A percentile compares a stretch with the other conserved stretches of the same genome.
phyloP scores from a whole-genome alignment of 805 yeast species.

The Limtongia smithiae region DNA sequence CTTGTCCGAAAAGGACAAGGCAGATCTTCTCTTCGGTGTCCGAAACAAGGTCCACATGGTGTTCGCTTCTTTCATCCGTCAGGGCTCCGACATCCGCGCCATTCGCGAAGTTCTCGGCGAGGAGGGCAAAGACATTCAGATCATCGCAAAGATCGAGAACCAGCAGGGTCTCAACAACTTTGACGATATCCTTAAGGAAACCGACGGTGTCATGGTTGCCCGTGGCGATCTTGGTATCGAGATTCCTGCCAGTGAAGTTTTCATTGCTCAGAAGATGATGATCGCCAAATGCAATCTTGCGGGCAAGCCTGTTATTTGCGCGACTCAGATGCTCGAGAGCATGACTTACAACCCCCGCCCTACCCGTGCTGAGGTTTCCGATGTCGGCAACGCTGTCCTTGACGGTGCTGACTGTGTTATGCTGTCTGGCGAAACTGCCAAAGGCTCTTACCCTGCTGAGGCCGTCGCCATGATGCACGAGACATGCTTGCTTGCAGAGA shows the following conservation, averaged over 20 bases:
- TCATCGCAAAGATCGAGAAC: slow-evolving; percentile 96
- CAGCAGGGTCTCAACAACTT: slow-evolving; percentile 99
- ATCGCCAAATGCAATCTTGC: slow-evolving; percentile 99
- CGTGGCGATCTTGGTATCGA: slow-evolving; percentile 99
- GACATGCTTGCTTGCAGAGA: slow-evolving; percentile 93
- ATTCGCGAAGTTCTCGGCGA: slow-evolving; percentile 95
- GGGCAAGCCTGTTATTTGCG: slow-evolving; percentile 99
- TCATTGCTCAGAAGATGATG: slow-evolving; percentile 97
- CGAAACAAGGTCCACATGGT: slow-evolving; percentile 97
- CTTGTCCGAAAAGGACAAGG: slow-evolving; percentile 91
- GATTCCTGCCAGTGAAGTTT: slow-evolving; percentile 98
- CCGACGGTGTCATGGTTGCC: slow-evolving; percentile 99
- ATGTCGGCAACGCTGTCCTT: slow-evolving; percentile 97
- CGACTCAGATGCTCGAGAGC: slow-evolving; percentile 99
- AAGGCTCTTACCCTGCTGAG: slow-evolving; percentile 97
- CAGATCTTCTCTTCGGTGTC: slow-evolving; percentile 91
- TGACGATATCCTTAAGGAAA: slow-evolving; percentile 88
- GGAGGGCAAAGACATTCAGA: slow-evolving; percentile 93
- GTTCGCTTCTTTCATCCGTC: slow-evolving; percentile 97
- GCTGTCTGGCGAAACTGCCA: slow-evolving; percentile 99
- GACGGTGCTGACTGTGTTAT: slow-evolving; percentile 99
- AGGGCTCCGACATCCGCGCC: slow-evolving; percentile 81
- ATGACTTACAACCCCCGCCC: slow-evolving; percentile 99
- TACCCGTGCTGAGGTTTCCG: slow-evolving; percentile 99
- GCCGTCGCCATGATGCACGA: slow-evolving; percentile 99